Evolutionary conservation across 106 monocot genomes (phyloP), one percentile per base, ranked within the genome.

Genomic region (Xerophyta viscosa): DNA sequence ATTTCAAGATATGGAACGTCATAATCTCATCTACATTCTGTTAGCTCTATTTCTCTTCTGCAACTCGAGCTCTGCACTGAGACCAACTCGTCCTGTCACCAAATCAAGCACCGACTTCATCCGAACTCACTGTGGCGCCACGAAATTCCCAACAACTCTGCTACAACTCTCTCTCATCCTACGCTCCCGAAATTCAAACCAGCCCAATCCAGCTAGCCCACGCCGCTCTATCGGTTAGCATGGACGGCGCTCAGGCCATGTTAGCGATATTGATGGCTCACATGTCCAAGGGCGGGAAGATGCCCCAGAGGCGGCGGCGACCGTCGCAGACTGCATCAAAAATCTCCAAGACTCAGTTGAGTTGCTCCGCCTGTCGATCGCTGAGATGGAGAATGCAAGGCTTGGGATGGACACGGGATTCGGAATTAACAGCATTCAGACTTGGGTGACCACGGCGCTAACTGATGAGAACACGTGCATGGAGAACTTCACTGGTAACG

Each of bases 61-160:
- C n/a, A n/a, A 43, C 3, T 2, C 43, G 12, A 6, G 43, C 43
- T 43, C 43, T 15, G 43, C 43, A 3, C 3, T 43, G 14, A 43
- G 7, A 43, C 3, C 12, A 3, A 14, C 2, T 24, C 6, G 10
- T 5, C 25, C 50, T 25, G 27, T 14, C 12, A n/a, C n/a, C n/a
- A 50, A 26, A 18, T 48, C 46, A 15, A 47, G 18, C 58, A 57
- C 14, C 2, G 64, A 48, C 37, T 73, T 83, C 77, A 66, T 83
- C 21, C 46, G 42, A 21, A 36, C 55, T 26, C 61, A 67, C 5
- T 77, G 82, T 48, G 27, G 31, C 27, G 22, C 48, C 20, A 72
- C 82, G 23, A 29, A 15, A 2, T 82, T 61, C 61, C 82, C 82
- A 0, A 0, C n/a, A 8, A 4, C 72, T 82, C 10, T 82, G 82